A percentile compares a stretch with the other conserved stretches of the same genome.
Conservation (phyloP, 495 filamentous ascomycete genomes). For the Penicillium macrosclerotiorum region DNA sequence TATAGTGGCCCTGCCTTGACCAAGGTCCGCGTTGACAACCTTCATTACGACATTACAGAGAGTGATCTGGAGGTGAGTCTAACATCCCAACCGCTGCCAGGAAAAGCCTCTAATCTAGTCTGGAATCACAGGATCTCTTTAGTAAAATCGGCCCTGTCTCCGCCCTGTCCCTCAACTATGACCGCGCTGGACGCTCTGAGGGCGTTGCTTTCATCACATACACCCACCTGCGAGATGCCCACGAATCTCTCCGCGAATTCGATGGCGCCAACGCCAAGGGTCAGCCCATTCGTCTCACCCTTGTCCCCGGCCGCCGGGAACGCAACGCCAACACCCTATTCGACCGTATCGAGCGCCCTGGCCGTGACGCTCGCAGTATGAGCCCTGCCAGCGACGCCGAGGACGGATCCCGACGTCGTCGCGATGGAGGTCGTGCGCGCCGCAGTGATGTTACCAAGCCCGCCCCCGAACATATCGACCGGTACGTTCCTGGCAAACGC, state of each 20-base stretch:
- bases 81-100: background rate
- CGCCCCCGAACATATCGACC: slow-evolving; percentile 71
- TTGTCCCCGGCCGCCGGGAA: slow-evolving; percentile 60
- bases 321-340: slow-evolving; percentile 58
- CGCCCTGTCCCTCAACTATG: slow-evolving; percentile 73
- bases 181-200: slow-evolving; percentile 86
- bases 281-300: slow-evolving; percentile 81
- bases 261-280: slow-evolving; percentile 91
- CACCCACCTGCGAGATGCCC: slow-evolving; percentile 63
- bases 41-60: slow-evolving; percentile 91
- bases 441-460: slow-evolving; percentile 68
- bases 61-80: slow-evolving; percentile 73
- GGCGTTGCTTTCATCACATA: slow-evolving; percentile 87
- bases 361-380: slow-evolving; percentile 38
- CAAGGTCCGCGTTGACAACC: slow-evolving; percentile 82
- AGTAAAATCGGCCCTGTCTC: slow-evolving; percentile 69
- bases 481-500: slow-evolving; percentile 71
- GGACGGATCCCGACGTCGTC: slow-evolving; percentile 42
- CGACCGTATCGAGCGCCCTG: slow-evolving; percentile 63
- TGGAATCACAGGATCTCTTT: slow-evolving; percentile 67
- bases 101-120: background rate
- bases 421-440: slow-evolving; percentile 33
- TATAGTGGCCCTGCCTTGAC: slow-evolving; percentile 50
- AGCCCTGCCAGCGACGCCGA: slow-evolving; percentile 36
- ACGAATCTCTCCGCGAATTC: slow-evolving; percentile 72